phyloP scores from a whole-genome alignment of 768 basidiomycete species.

The Trametes meyenii region DNA sequence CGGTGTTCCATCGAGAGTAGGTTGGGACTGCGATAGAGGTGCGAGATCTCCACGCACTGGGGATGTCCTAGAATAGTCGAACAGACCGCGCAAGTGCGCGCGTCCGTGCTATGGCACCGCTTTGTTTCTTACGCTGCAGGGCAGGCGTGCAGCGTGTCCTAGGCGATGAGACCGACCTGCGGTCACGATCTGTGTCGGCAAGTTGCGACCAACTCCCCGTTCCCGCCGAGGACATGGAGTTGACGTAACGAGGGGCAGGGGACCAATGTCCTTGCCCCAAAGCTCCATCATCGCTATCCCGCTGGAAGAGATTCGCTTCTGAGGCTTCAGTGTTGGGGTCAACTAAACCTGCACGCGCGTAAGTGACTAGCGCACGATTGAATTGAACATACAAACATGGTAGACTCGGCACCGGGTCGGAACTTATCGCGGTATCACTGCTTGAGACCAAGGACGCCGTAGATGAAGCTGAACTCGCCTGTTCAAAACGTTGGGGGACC shows the following conservation, averaged over 20 bases:
- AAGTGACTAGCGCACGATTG: too few relatives aligned
- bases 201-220: neutral
- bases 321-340: too few relatives aligned
- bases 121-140: neutral
- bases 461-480: neutral
- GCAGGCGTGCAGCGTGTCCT: neutral
- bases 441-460: neutral
- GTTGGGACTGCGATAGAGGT: too few relatives aligned
- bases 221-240: neutral
- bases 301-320: too few relatives aligned
- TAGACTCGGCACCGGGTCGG: too few relatives aligned
- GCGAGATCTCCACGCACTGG: too few relatives aligned
- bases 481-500: neutral
- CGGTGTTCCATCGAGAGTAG: too few relatives aligned
- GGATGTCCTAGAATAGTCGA: neutral
- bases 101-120: neutral
- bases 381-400: too few relatives aligned
- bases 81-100: neutral
- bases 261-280: too few relatives aligned
- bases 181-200: neutral
- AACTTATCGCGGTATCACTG: neutral
- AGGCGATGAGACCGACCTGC: neutral
- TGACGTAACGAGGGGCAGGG: neutral
- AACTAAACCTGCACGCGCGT: too few relatives aligned
- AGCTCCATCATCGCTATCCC: too few relatives aligned